phyloP scores from a whole-genome alignment of 2,329 filamentous ascomycete genomes.

The Ascochyta pisi region DNA sequence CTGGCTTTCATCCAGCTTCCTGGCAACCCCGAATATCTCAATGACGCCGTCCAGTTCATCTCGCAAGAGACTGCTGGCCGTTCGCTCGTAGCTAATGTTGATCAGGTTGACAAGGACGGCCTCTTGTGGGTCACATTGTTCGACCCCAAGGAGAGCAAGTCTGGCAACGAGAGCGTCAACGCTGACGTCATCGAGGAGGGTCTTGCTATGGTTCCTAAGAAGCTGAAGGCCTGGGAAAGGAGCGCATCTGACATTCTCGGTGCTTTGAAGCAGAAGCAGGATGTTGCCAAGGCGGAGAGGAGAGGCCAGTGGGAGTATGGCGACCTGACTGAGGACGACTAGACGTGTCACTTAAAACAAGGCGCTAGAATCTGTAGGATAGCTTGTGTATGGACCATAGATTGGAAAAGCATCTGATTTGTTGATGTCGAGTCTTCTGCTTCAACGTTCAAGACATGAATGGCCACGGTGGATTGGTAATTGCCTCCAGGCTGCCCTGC shows the following conservation, averaged over 20 bases:
- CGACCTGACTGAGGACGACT: slow-evolving; percentile 76
- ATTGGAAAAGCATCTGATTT: slow-evolving; percentile 6
- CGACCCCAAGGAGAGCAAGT: slow-evolving; percentile 70
- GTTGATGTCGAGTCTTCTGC: background rate
- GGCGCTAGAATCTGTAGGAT: slow-evolving; percentile 12
- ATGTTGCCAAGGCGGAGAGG: slow-evolving; percentile 78
- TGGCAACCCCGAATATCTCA: slow-evolving; percentile 75
- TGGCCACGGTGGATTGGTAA: background rate
- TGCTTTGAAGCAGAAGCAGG: slow-evolving; percentile 75
- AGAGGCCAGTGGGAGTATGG: slow-evolving; percentile 98
- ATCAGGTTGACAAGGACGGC: slow-evolving; percentile 82
- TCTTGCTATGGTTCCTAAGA: slow-evolving; percentile 87
- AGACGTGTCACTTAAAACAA: slow-evolving; percentile 16
- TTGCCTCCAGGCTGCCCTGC: background rate
- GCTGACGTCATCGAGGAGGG: slow-evolving; percentile 84
- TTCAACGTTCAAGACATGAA: background rate
- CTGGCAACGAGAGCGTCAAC: slow-evolving; percentile 82
- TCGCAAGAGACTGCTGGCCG: slow-evolving; percentile 75
- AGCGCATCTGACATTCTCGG: slow-evolving; percentile 74
- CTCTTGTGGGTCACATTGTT: slow-evolving; percentile 87
- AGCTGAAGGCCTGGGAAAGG: slow-evolving; percentile 90
- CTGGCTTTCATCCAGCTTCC: slow-evolving; percentile 92
- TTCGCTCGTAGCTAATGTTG: slow-evolving; percentile 87
- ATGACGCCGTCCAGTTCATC: slow-evolving; percentile 79
- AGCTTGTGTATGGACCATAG: slow-evolving; percentile 12